Percentiles rank a stretch among this genome's conserved stretches.
Conservation (phyloP, 192 early-diverging fungal genomes). For the Umbelopsis isabellina region DNA sequence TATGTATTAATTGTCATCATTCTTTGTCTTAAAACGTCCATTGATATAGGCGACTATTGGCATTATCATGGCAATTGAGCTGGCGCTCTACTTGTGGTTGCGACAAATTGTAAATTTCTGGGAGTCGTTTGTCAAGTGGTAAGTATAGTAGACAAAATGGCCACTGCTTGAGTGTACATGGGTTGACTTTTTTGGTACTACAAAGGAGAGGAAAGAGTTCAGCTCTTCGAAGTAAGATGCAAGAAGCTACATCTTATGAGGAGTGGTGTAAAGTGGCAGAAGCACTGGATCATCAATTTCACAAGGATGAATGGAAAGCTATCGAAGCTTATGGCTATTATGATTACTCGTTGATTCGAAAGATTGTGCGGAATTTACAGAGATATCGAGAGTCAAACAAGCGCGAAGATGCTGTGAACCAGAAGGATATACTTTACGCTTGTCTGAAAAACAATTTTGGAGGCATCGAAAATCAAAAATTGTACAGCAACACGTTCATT, state of each 20-base stretch:
- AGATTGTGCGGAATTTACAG: conserved; percentile 51
- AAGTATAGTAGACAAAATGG: conserved; percentile 17
- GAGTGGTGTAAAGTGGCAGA: conserved; percentile 66
- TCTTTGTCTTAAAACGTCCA: no score
- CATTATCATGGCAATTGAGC: conserved; percentile 61
- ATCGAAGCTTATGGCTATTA: conserved; percentile 62
- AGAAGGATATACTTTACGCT: conserved; percentile 56
- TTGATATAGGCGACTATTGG: conserved; percentile 51
- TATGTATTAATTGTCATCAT: not conserved
- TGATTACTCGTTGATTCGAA: conserved; percentile 66
- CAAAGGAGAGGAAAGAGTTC: conserved; percentile 58
- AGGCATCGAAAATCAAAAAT: conserved; percentile 71
- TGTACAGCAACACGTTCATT: conserved; percentile 74
- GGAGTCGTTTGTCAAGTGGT: conserved; percentile 67
- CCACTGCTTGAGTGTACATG: not conserved
- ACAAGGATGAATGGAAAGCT: conserved; percentile 75
- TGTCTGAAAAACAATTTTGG: conserved; percentile 78
- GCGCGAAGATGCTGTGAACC: conserved; percentile 37
- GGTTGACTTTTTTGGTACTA: not conserved
- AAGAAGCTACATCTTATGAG: conserved; percentile 59
- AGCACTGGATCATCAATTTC: conserved; percentile 61
- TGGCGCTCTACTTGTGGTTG: conserved; percentile 59
- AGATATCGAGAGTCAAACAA: conserved; percentile 40
- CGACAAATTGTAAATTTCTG: conserved; percentile 65
- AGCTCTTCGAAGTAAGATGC: conserved; percentile 49